Evolutionary conservation across 768 basidiomycete species (phyloP), one percentile per base, ranked within the genome.

Genomic region (Xerocomus potaroensis): DNA sequence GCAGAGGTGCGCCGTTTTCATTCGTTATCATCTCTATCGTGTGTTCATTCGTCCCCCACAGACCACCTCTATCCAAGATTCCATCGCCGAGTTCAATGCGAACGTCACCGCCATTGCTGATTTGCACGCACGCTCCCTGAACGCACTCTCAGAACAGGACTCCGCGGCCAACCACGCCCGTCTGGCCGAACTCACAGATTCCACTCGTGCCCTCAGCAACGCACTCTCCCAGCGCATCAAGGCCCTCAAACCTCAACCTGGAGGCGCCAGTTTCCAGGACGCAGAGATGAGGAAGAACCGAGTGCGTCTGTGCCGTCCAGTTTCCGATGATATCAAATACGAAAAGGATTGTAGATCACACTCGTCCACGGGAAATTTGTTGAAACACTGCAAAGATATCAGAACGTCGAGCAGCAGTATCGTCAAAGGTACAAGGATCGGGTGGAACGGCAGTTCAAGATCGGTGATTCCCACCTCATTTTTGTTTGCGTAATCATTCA

Each of bases 311-410:
- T 15, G 3, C n/a, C 8, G 4, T 7, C 29, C 14, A 10, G 8
- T 24, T 31, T 15, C 6, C 40, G 16, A 5, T 21, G 7, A 19
- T 33, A 34, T 34, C 47, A 30, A 34, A 49, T 31, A 48, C 15
- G 23, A 29, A 23, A 5, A 5, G 16, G 4, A 16, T 36, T 27
- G n/a, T 53, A 87, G 84, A 74, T 78, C 31, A 72, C 72, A 1
- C 59, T 82, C 18, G 71, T 85, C 30, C 81, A 83, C 50, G 71
- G 73, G 21, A 87, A 84, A 60, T 90, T 91, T 50, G 61, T 84
- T 38, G 87, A 89, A 51, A 79, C 80, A 1, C 76, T 91, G 39
- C 87, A 88, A 60, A 80, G 79, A 47, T 91, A 87, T 63, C 89
- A 88, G 62, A 73, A 71, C 23, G 80, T 87, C 21, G 89, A 91